Evolutionary conservation across 169 alveolate genomes (phyloP).

Genomic region (Theileria parva): DNA sequence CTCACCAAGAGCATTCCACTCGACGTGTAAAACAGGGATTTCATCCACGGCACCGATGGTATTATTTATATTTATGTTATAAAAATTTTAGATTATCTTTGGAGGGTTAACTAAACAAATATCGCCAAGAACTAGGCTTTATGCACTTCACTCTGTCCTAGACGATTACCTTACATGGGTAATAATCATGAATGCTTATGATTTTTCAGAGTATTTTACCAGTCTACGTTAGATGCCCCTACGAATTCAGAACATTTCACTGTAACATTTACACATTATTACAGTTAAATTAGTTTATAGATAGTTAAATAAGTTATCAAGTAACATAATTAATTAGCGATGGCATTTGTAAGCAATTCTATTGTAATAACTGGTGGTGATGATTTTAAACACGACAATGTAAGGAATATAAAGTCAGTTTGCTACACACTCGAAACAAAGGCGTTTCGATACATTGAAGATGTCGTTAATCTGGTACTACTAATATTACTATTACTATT

Average conservation of each 20-base stretch:
- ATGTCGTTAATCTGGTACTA: conserved; percentile 36
- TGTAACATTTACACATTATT: neutral
- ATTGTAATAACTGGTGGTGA: conserved; percentile 59
- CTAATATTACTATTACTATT: neutral
- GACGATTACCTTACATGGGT: conserved; percentile 31
- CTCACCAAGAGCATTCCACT: conserved; percentile 59
- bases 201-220: conserved; percentile 45
- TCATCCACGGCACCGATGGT: conserved; percentile 47
- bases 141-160: conserved; percentile 17
- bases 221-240: conserved; percentile 36
- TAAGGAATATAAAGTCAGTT: conserved; percentile 22
- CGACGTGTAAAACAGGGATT: conserved; percentile 45
- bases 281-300: neutral
- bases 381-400: conserved; percentile 20
- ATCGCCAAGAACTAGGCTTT: conserved; percentile 23
- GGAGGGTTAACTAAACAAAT: conserved; percentile 41
- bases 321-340: conserved; percentile 20
- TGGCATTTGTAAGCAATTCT: conserved; percentile 34
- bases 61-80: neutral
- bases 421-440: conserved; percentile 27
- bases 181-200: neutral
- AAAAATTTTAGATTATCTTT: conserved; percentile 22
- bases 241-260: conserved; percentile 56
- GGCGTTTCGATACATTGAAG: conserved; percentile 46
- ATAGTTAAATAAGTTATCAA: neutral